Conservation (phyloP, 305 asterid genomes). For the Rubia tinctorum region DNA sequence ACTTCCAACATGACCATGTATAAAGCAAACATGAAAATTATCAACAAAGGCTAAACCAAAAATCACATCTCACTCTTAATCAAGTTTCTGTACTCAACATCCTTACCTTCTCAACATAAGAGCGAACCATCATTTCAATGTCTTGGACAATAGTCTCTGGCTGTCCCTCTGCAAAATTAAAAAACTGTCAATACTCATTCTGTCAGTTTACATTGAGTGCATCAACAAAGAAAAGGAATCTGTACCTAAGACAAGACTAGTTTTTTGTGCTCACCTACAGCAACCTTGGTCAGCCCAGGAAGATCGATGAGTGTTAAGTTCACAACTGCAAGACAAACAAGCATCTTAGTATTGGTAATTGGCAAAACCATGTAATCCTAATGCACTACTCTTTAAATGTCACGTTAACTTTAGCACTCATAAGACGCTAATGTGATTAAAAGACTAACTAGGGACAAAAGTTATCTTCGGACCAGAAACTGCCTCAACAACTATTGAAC, state of each 20-base stretch:
- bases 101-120: slow-evolving; percentile 92
- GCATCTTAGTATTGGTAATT: not conserved
- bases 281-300: slow-evolving; percentile 98
- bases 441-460: not conserved
- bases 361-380: not conserved
- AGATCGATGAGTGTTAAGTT: slow-evolving; percentile 94
- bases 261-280: slow-evolving; percentile 73
- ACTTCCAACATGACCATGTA: not conserved
- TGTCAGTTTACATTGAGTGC: slow-evolving; percentile 21
- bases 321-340: slow-evolving; percentile 63
- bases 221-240: slow-evolving; percentile 8
- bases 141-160: slow-evolving; percentile 85
- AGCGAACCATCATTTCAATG: slow-evolving; percentile 96
- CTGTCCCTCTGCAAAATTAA: slow-evolving; percentile 79
- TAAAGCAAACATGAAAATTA: not conserved
- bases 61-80: slow-evolving; percentile 1
- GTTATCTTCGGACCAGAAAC: too few species aligned
- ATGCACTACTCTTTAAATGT: too few species aligned
- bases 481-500: too few species aligned
- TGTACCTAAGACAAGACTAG: slow-evolving; percentile 18
- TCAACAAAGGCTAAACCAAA: not conserved
- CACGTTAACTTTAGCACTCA: too few species aligned
- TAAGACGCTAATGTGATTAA: not conserved
- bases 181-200: slow-evolving; percentile 21
- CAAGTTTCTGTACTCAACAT: slow-evolving; percentile 11